Conservation (phyloP, 306 rosid species). For the Hippophae gyantsensis region DNA sequence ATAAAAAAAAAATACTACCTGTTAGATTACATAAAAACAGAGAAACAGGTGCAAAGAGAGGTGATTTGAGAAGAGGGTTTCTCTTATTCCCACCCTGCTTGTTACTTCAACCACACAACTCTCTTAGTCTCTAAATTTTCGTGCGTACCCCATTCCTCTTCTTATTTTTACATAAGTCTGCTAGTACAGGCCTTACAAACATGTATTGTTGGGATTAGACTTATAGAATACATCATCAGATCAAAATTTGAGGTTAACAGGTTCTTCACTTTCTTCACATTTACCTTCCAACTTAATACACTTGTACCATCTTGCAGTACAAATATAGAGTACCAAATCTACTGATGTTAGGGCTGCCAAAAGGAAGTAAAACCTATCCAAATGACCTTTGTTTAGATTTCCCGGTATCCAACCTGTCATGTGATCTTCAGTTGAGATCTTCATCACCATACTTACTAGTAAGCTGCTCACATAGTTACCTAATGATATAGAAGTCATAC, state of each 20-base stretch:
- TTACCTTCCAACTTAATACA: constrained; percentile 22
- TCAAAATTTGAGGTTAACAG: constrained; percentile 34
- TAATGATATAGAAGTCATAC: constrained; percentile 93
- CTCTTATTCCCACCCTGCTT: too few relatives aligned
- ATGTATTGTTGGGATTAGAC: too few relatives aligned
- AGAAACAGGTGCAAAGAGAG: too few relatives aligned
- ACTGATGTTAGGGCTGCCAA: constrained; percentile 32
- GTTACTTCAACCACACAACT: too few relatives aligned
- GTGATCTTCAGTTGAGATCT: constrained; percentile 22
- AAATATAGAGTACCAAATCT: constrained; percentile 29
- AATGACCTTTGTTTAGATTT: constrained; percentile 49
- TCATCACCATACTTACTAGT: constrained; percentile 24
- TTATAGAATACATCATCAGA: not conserved
- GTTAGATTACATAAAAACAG: too few relatives aligned
- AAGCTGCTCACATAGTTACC: constrained; percentile 94
- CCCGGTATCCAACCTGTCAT: constrained; percentile 54
- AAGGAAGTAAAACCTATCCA: constrained; percentile 51
- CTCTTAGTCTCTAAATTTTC: too few relatives aligned
- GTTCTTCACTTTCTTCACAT: constrained; percentile 21
- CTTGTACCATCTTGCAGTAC: constrained; percentile 38
- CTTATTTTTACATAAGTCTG: too few relatives aligned
- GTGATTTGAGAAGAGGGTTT: too few relatives aligned
- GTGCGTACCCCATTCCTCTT: too few relatives aligned
- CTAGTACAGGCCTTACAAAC: too few relatives aligned
- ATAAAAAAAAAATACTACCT: too few relatives aligned